Base-by-base conservation (phyloP, 1,284 basidiomycete species). In the Gymnopus androsaceus region DNA sequence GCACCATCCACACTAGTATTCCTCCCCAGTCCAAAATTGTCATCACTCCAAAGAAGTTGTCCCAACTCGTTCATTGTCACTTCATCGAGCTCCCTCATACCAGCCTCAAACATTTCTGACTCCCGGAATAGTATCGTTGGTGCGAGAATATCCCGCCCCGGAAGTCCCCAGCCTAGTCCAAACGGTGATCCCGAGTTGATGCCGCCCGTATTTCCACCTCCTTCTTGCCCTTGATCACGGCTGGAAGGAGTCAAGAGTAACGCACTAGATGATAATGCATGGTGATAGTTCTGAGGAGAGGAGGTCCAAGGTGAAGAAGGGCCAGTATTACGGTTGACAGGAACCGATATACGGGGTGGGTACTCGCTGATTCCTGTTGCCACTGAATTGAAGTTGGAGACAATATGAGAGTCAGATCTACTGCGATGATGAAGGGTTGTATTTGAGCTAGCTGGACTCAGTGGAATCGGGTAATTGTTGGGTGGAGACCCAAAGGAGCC, bases 31-130 rank as follows among this genome's bases (percentile, higher is more conserved):
- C 40, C 34, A 33, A 33, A 33, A n/a, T 17, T 40, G 8, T 57
- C 56, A 21, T 38, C 51, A n/a, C 51, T 54, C 55, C 55, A 56
- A 8, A 57, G 37, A 31, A 57, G 30, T n/a, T 57, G 56, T 3
- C 56, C 56, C 23, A 57, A 33, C 45, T 57, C 56, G 19, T 44
- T 44, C 19, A 57, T 57, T 15, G 56, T 53, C 17, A 33, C 51
- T 15, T 57, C 56, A 42, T 57, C 56, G 21, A 57, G 47, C 17
- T 53, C 51, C 42, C 46, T 55, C 33, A 49, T 49, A 19, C 46
- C 34, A 12, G 54, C 46, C 17, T 42, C 46, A 41, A 55, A 55
- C 34, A 55, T 48, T 14, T 47, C 54, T 27, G 45, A 40, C 23
- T 55, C 54, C 8, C 54, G 36, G 38, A 55, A 55, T 3, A 55